Evolutionary conservation across 108 stramenopile species (phyloP), one percentile per base, ranked within the genome.

Genomic region (Conticribra guillardii): DNA sequence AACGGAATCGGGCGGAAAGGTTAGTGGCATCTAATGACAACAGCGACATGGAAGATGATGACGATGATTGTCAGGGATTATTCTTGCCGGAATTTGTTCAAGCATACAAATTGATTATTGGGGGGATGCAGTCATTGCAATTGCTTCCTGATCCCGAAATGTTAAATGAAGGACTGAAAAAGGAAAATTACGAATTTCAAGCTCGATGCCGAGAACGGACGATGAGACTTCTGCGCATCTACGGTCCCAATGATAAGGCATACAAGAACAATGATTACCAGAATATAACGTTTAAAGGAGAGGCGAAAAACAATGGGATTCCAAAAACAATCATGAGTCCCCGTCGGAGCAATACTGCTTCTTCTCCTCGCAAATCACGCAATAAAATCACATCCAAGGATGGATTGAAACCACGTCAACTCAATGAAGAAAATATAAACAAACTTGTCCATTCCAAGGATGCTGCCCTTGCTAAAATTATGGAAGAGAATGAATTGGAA

Each of bases 61-160:
- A 65, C 17, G 16, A 19, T 22, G 24, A 21, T 19, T 16, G 17
- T 3, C 16, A 26, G 29, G 74, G 69, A 31, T 46, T 79, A 27
- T 55, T 3, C 14, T 65, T 47, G 67, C 80, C 82, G 5, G 91
- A 89, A 44, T 66, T 92, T 60, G 30, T 85, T 0, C 86, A 87
- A 48, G 82, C 78, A 41, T 92, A 89, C 76, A 81, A 83, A 60
- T 64, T 67, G 0, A 80, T 88, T 46, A 69, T 92, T 33, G 37
- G 60, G 15, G 89, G 87, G 52, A 85, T 92, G 89, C 82, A 87
- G 64, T 73, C 89, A 1, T 62, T 92, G 19, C 76, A 89, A 45
- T 61, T 70, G 0, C 18, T 84, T n/a, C 31, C 11, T 22, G 34
- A 49, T n/a, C 16, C 17, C 23, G 2, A 54, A 23, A 19, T 24